These are phyloP conservation scores for Punica granatum DNA, from an alignment of 345 rosid genomes.

Conservation along the genomic window DNA sequence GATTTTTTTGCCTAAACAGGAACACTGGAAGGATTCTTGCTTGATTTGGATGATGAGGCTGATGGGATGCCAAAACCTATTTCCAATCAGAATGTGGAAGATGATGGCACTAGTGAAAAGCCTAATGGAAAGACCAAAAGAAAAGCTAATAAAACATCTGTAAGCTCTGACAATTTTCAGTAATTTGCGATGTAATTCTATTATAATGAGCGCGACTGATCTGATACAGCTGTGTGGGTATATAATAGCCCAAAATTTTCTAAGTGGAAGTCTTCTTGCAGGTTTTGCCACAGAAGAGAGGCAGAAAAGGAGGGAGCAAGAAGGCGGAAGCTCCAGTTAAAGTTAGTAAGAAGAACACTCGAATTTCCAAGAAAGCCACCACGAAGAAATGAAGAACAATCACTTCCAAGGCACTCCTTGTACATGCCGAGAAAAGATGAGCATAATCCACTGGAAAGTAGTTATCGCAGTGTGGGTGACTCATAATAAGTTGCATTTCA, in stretches of 20 bases:
- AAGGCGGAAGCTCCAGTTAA: conserved; percentile 50
- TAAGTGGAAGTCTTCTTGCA: conserved; percentile 24
- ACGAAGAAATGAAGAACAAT: conserved; percentile 25
- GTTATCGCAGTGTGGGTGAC: too few species aligned
- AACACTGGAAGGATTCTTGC: conserved; percentile 77
- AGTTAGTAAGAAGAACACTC: conserved; percentile 45
- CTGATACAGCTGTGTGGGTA: neutral
- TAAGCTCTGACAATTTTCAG: conserved; percentile 26
- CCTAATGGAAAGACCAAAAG: conserved; percentile 41
- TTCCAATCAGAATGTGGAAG: conserved; percentile 42
- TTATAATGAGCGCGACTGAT: neutral
- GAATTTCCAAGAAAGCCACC: conserved; percentile 35
- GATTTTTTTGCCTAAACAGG: conserved; percentile 31
- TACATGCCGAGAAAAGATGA: neutral
- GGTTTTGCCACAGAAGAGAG: conserved; percentile 51
- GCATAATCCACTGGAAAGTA: neutral
- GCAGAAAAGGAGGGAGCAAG: conserved; percentile 46
- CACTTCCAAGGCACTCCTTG: neutral
- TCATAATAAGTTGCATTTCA: too few species aligned
- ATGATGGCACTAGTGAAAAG: conserved; percentile 41
- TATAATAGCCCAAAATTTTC: neutral
- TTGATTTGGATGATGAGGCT: conserved; percentile 80
- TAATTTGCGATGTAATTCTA: neutral
- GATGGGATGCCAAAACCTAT: conserved; percentile 44
- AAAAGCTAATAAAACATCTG: conserved; percentile 53